Conservation (phyloP, 108 stramenopile genomes). For the Seminavis robusta region DNA sequence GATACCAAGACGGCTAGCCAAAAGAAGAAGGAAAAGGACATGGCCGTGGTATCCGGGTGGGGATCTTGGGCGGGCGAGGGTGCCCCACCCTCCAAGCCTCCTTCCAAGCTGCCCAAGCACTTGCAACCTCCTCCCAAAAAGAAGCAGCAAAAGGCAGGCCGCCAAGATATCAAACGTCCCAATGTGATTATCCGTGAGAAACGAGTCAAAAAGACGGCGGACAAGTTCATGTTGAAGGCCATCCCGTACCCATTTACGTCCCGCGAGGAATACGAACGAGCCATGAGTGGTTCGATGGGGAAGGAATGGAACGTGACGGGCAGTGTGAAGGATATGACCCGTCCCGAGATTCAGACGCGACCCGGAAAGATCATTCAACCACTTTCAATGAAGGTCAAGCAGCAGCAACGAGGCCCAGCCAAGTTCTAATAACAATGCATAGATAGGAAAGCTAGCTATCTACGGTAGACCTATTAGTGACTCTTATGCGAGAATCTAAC, state of each 20-base stretch:
- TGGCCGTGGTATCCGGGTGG: slow-evolving; percentile 72
- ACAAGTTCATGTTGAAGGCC: slow-evolving; percentile 75
- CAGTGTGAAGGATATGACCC: slow-evolving; percentile 82
- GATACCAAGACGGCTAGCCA: no score
- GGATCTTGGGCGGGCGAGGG: slow-evolving; percentile 90
- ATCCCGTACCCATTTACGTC: slow-evolving; percentile 96
- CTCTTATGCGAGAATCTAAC: no score
- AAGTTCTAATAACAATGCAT: no score
- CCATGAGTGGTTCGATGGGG: slow-evolving; percentile 91
- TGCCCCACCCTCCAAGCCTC: slow-evolving; percentile 63
- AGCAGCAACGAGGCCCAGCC: slow-evolving; percentile 50
- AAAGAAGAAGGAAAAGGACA: slow-evolving; percentile 41
- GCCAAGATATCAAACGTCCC: slow-evolving; percentile 76
- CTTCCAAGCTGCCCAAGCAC: slow-evolving; percentile 54
- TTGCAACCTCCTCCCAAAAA: slow-evolving; percentile 54
- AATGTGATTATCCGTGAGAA: slow-evolving; percentile 94
- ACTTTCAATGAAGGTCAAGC: slow-evolving; percentile 75
- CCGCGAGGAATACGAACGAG: slow-evolving; percentile 93
- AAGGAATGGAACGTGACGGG: slow-evolving; percentile 92
- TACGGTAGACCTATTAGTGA: no score
- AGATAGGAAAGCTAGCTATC: no score
- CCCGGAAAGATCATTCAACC: slow-evolving; percentile 94
- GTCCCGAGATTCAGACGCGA: slow-evolving; percentile 85
- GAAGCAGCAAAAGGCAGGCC: slow-evolving; percentile 35
- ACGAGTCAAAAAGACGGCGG: slow-evolving; percentile 81